Conservation (phyloP, 345 rosid species). For the Carallia pectinifolia region DNA sequence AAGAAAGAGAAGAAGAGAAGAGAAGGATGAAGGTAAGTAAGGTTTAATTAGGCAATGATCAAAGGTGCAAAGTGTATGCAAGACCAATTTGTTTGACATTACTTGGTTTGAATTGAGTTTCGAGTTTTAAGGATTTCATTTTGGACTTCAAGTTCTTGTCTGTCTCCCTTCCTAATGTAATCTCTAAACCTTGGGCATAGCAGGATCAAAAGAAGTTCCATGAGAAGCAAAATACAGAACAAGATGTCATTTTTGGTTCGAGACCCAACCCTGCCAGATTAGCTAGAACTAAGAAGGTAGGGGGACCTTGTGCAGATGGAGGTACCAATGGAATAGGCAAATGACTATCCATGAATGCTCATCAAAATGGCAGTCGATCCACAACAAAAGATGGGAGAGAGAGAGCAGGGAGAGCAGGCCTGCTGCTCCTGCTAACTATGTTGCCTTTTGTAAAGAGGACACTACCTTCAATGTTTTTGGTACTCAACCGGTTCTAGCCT, state of each 20-base stretch:
- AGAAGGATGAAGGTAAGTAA: slow-evolving; percentile 63
- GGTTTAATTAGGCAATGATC: neutral
- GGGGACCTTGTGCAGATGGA: slow-evolving; percentile 73
- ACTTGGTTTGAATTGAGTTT: neutral
- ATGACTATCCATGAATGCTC: slow-evolving; percentile 74
- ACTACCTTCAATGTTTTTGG: slow-evolving; percentile 64
- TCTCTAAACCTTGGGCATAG: slow-evolving; percentile 2
- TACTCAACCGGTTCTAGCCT: slow-evolving; percentile 53
- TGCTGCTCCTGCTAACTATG: slow-evolving; percentile 62
- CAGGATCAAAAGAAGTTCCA: slow-evolving; percentile 87
- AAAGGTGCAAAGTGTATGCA: neutral
- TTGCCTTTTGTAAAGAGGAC: slow-evolving; percentile 69
- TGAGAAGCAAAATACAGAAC: slow-evolving; percentile 77
- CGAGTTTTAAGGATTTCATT: neutral
- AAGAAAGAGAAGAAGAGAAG: slow-evolving; percentile 95
- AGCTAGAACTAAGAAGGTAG: slow-evolving; percentile 59
- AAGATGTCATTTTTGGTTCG: slow-evolving; percentile 60
- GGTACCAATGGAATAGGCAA: slow-evolving; percentile 68
- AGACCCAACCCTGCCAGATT: slow-evolving; percentile 86
- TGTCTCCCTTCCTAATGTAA: neutral
- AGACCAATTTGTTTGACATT: neutral
- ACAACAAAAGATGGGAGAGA: slow-evolving; percentile 63
- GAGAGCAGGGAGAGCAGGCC: slow-evolving; percentile 50
- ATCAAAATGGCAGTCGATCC: slow-evolving; percentile 75
- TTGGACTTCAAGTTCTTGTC: neutral